Base-by-base conservation (phyloP, 805 yeast genomes). In the Wickerhamomyces kurtzmanii region DNA sequence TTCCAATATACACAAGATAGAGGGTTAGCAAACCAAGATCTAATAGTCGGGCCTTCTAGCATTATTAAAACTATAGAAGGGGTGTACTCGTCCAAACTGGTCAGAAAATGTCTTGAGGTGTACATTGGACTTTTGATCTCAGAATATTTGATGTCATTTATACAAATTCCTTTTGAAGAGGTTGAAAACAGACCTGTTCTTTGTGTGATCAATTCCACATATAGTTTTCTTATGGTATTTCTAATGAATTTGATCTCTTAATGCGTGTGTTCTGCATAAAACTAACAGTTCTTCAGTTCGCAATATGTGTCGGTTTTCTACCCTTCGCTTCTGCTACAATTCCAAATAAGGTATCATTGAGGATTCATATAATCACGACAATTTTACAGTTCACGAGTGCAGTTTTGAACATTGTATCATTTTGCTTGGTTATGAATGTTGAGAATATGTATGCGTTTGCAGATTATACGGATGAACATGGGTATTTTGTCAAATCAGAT, bases 161-260 rank as follows among this genome's bases (percentile, higher is more conserved):
- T 23, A 5, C 17, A 23, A 6, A 17, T 35, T 11, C 43, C 46
- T 7, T 36, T 41, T 23, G 42, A 37, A 10, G 33, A 31, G 8
- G 20, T 42, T 15, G n/a, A n/a, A 4, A 37, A 39, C 25, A 32
- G 44, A 15, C 46, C 47, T 7, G 28, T 29, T 1, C 18, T 40
- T 6, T 36, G 39, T 17, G 10, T 36, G 12, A 15, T 39, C 6
- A 16, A 20, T 10, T 17, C 30, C 4, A 30, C 23, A 13, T 21
- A 36, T 20, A 23, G 23, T 16, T 16, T 40, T 12, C 12, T 40
- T 8, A 22, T 26, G 15, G 23, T 32, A 1, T n/a, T n/a, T n/a
- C n/a, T n/a, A n/a, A n/a, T n/a, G n/a, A n/a, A n/a, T n/a, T n/a
- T n/a, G n/a, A n/a, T n/a, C n/a, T n/a, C n/a, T n/a, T n/a, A n/a